Conservation (phyloP, 73 alveolate genomes). For the Halteria grandinella region DNA sequence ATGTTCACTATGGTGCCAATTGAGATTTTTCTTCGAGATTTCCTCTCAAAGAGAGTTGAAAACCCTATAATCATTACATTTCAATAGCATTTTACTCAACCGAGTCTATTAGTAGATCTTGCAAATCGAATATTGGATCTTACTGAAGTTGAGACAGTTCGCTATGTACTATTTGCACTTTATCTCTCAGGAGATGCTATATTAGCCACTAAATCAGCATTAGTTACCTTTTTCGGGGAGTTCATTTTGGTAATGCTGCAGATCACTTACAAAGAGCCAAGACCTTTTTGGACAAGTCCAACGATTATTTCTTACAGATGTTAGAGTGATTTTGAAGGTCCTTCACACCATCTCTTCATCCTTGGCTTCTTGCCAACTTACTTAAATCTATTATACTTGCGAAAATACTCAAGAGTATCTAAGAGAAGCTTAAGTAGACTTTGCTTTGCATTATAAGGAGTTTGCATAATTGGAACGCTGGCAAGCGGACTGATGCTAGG, state of each 20-base stretch:
- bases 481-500: conserved; percentile 38
- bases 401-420: conserved; percentile 43
- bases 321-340: conserved; percentile 65
- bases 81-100: background rate
- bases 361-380: conserved; percentile 52
- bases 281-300: conserved; percentile 63
- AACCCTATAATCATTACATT: background rate
- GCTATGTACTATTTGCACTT: conserved; percentile 10
- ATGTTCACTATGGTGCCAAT: conserved; percentile 19
- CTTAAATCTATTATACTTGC: conserved; percentile 40
- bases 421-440: background rate
- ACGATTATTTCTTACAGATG: conserved; percentile 36
- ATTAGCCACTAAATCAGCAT: conserved; percentile 55
- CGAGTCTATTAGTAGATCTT: background rate
- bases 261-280: conserved; percentile 49
- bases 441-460: background rate
- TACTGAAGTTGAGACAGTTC: background rate
- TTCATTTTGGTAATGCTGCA: conserved; percentile 43
- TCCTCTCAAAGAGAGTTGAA: background rate
- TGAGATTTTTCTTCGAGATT: conserved; percentile 21
- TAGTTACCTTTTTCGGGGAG: conserved; percentile 60
- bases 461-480: background rate
- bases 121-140: background rate
- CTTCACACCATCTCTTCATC: conserved; percentile 62
- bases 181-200: conserved; percentile 62